Conservation (phyloP, 805 yeast species). For the Schizosaccharomyces cryophilus region DNA sequence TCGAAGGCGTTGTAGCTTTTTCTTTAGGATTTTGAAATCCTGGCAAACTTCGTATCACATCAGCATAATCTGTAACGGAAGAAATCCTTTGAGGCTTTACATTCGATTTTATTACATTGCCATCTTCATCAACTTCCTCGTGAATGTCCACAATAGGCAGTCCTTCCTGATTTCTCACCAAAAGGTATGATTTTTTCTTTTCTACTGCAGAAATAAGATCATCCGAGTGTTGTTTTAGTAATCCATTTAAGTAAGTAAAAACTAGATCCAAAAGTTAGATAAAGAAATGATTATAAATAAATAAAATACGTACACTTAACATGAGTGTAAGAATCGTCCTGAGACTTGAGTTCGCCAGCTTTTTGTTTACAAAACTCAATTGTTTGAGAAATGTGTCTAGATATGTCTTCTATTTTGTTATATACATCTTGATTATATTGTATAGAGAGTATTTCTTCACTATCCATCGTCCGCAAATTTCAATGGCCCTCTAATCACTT, state of each 20-base stretch:
- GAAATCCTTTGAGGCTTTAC: background rate
- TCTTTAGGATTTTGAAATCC: background rate
- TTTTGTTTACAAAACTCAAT: too few relatives aligned
- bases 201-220: background rate
- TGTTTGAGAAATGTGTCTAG: too few relatives aligned
- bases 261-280: background rate
- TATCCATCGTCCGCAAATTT: too few relatives aligned
- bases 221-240: background rate
- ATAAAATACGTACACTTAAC: background rate
- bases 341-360: too few relatives aligned
- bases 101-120: background rate
- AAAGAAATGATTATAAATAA: background rate
- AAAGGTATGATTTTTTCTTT: background rate
- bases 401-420: too few relatives aligned
- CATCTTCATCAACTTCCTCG: background rate
- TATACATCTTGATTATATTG: too few relatives aligned
- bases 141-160: background rate
- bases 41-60: background rate
- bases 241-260: background rate
- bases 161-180: background rate
- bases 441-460: too few relatives aligned
- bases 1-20: too few relatives aligned
- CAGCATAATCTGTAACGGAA: background rate
- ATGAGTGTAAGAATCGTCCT: background rate
- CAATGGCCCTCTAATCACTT: too few relatives aligned